Percentiles rank a stretch among this genome's conserved stretches.
Conservation (phyloP, 2,329 filamentous ascomycete genomes). For the Diplodia scrobiculata region DNA sequence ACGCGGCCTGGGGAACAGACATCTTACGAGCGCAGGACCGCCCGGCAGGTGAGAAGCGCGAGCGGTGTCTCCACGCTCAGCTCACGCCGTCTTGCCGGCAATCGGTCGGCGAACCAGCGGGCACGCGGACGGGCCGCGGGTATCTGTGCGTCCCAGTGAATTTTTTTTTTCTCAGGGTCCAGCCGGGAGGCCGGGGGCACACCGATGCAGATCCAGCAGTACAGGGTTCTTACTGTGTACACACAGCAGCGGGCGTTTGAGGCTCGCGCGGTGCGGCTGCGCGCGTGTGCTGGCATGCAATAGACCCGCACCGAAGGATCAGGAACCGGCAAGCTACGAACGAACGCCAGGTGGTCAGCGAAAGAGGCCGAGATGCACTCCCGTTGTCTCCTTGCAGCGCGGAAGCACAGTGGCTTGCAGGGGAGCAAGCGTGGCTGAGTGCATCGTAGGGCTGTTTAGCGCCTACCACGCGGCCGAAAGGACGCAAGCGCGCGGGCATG, state of each 20-base stretch:
- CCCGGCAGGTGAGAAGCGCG: neutral
- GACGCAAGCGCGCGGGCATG: slow-evolving; percentile 3
- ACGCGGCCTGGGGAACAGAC: neutral
- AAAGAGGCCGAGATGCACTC: slow-evolving; percentile 16
- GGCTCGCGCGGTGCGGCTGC: slow-evolving; percentile 14
- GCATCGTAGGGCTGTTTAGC: slow-evolving; percentile 16
- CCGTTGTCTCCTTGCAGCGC: slow-evolving; percentile 7
- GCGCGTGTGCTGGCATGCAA: slow-evolving; percentile 23
- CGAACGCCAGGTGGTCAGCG: neutral
- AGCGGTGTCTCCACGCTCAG: slow-evolving; percentile 11
- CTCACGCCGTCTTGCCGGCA: slow-evolving; percentile 9
- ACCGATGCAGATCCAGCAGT: slow-evolving; percentile 21
- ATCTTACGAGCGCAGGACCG: slow-evolving; percentile 13
- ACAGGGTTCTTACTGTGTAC: slow-evolving; percentile 18
- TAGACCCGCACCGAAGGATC: slow-evolving; percentile 3
- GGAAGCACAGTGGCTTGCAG: slow-evolving; percentile 3
- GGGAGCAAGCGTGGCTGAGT: slow-evolving; percentile 6
- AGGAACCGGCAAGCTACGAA: slow-evolving; percentile 9
- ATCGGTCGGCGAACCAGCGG: slow-evolving; percentile 14
- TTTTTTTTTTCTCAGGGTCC: slow-evolving; percentile 23
- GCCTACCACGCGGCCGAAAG: neutral
- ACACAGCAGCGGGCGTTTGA: slow-evolving; percentile 2
- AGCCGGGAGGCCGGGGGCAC: neutral
- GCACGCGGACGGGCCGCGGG: slow-evolving; percentile 15
- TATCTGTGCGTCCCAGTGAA: slow-evolving; percentile 14